Conservation (phyloP, 495 filamentous ascomycete species). For the Sporormia fimetaria region DNA sequence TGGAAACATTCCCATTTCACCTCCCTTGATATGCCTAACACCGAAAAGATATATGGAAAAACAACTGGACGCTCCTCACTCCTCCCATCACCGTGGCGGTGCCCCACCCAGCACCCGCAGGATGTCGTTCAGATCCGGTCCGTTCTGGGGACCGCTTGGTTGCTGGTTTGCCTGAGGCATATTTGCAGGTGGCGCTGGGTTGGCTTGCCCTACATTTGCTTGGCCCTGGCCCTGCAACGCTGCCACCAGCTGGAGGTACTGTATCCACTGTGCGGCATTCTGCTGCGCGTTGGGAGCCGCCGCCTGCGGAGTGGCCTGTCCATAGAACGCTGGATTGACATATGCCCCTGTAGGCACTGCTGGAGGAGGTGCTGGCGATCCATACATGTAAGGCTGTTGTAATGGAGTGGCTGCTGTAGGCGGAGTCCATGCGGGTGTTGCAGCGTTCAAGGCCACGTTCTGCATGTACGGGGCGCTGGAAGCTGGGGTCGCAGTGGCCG, state of each 20-base stretch:
- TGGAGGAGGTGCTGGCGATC: slow-evolving; percentile 1
- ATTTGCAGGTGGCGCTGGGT: background rate
- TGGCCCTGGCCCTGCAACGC: slow-evolving; percentile 8
- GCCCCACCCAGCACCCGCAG: slow-evolving; percentile 5
- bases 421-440: too few relatives aligned
- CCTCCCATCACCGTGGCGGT: background rate
- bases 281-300: background rate
- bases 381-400: slow-evolving; percentile 2
- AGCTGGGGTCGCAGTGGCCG: background rate
- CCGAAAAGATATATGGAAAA: too few relatives aligned
- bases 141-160: background rate
- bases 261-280: slow-evolving; percentile 9
- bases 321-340: slow-evolving; percentile 8
- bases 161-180: background rate
- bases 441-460: too few relatives aligned
- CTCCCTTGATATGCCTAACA: too few relatives aligned
- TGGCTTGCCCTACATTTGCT: background rate
- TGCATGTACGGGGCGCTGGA: too few relatives aligned
- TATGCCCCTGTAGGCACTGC: slow-evolving; percentile 9
- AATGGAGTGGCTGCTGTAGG: background rate
- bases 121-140: slow-evolving; percentile 8
- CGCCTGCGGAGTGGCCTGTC: background rate
- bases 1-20: too few relatives aligned
- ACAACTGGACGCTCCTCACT: too few relatives aligned
- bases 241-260: slow-evolving; percentile 8